Evolutionary conservation across 495 filamentous ascomycete species (phyloP), one percentile per base, ranked within the genome.

Genomic region (Aspergillus nidulans): DNA sequence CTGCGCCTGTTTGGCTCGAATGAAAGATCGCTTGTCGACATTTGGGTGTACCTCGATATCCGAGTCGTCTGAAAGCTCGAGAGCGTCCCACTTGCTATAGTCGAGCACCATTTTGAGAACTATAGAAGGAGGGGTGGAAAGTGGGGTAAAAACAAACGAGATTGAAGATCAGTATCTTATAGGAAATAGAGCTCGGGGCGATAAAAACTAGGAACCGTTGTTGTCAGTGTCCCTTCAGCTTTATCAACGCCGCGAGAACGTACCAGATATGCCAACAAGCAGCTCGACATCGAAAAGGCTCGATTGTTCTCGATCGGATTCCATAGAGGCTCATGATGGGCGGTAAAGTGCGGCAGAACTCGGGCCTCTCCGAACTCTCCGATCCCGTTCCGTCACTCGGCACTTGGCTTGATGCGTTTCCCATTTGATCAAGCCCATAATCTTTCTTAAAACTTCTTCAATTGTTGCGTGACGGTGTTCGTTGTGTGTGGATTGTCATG

Each of bases 11-110:
- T 97, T 98, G 52, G 94, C 94, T 50, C 94, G 90, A 69, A 98
- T 98, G 74, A 98, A 98, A 51, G 94, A 97, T 2, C 86, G 85
- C 66, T 98, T 98, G 75, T 98, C 94, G 70, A 98, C 94, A 74
- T 98, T 98, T 53, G 95, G 94, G 70, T 98, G 94, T 24, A 97
- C 92, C 73, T 98, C 94, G 64, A 98, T 88, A 69, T 98, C 94
- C 40, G 91, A 96, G 70, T 98, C 94, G 70, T 98, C 94, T 58
- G 89, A 95, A 62, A 98, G 84, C 82, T 98, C 94, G 63, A 98
- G 79, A 41, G 85, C 82, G 67, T 96, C 91, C 90, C 91, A 97
- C 74, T 96, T 96, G 81, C 89, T 94, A 77, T 97, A 97, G 68
- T 97, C 86, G 24, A 97, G 78, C 51, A 89, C 87, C 91, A 96